Evolutionary conservation across 2,329 filamentous ascomycete species (phyloP), one percentile per base, ranked within the genome.

Genomic region (Thielaviopsis cerberus): DNA sequence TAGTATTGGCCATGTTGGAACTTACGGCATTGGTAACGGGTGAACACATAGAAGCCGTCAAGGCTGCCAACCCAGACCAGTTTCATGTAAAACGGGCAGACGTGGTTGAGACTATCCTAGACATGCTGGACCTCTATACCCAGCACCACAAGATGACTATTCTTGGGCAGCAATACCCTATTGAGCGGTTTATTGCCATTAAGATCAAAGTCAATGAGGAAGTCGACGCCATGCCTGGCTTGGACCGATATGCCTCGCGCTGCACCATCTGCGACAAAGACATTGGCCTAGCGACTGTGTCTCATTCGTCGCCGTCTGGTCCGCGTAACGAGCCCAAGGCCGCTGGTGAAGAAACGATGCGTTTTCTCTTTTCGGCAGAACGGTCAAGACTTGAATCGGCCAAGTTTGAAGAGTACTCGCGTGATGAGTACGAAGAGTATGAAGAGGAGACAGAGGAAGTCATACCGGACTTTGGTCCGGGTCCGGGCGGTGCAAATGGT

Each of bases 41-140:
- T 54, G 73, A 75, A 45, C 76, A 80, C 51, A 64, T 80, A 7
- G 74, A 78, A 7, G 68, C 68, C 25, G 71, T 79, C 69, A 61
- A 69, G 66, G 63, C 74, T 67, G 67, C 86, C 69, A 70, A 74
- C 63, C 67, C 73, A 62, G 62, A 74, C 61, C 73, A 75, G 51
- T 74, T 67, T 63, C 71, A 74, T 60, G 75, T 75, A 45, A 70
- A 68, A 10, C 69, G 76, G 27, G 70, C 71, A 8, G 73, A 74
- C 61, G 72, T 80, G 26, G 68, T 77, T 72, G 91, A 97, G 75
- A 91, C 88, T 0, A 79, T 95, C 65, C 80, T 96, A 45, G 92
- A 97, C 66, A 76, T 96, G 0, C 77, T 97, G 25, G 91, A 98
- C 66, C 78, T 97, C 2, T 97, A 96, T 69, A 92, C 88, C 0